phyloP scores from a whole-genome alignment of 148 eudicot species.

The Tetragonia tetragonoides region DNA sequence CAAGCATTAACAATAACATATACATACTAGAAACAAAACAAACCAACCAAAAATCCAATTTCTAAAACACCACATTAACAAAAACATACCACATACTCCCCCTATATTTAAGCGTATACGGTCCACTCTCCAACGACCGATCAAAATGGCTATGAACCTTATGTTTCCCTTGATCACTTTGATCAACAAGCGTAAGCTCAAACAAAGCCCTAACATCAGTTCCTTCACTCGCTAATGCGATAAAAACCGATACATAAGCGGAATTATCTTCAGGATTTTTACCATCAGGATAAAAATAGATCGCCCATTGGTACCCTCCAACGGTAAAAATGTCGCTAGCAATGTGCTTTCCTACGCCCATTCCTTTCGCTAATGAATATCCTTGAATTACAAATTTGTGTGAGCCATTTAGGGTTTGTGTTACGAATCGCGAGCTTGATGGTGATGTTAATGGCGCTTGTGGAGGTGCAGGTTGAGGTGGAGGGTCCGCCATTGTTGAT shows the following conservation, averaged over 20 bases:
- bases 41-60: neutral
- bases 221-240: constrained; percentile 48
- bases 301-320: constrained; percentile 53
- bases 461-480: neutral
- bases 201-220: constrained; percentile 49
- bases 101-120: constrained; percentile 43
- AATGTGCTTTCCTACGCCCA: constrained; percentile 52
- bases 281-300: constrained; percentile 51
- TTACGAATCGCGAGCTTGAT: constrained; percentile 35
- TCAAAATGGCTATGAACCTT: constrained; percentile 52
- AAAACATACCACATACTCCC: constrained; percentile 51
- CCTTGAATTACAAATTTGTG: constrained; percentile 47
- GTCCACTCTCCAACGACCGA: constrained; percentile 46
- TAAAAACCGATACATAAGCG: constrained; percentile 46
- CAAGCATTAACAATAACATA: no score
- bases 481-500: constrained; percentile 31
- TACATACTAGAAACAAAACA: no score
- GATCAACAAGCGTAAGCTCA: constrained; percentile 44
- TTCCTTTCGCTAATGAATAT: constrained; percentile 44
- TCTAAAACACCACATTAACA: neutral
- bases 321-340: constrained; percentile 47
- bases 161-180: constrained; percentile 42
- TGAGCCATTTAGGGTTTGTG: constrained; percentile 41
- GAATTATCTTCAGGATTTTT: constrained; percentile 52
- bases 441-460: constrained; percentile 26